phyloP scores from a whole-genome alignment of 2,329 filamentous ascomycete species.

The Alternaria solani region DNA sequence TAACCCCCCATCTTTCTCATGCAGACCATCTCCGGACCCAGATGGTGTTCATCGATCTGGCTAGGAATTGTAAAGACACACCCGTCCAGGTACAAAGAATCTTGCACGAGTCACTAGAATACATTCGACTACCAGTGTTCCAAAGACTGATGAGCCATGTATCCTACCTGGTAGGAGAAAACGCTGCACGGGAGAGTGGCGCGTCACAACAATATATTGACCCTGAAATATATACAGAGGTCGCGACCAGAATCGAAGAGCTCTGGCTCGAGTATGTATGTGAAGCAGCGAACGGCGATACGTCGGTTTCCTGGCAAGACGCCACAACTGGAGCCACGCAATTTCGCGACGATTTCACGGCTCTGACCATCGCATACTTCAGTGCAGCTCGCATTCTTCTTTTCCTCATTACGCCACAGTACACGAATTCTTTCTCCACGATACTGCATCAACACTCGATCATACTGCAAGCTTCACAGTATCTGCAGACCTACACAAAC shows the following conservation, averaged over 20 bases:
- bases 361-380: conserved; percentile 37
- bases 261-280: conserved; percentile 33
- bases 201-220: neutral
- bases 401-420: conserved; percentile 18
- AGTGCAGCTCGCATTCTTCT: conserved; percentile 30
- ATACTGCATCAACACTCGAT: conserved; percentile 16
- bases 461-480: conserved; percentile 34
- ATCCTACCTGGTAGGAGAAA: conserved; percentile 27
- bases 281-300: conserved; percentile 9
- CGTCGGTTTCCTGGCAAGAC: conserved; percentile 13
- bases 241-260: conserved; percentile 23
- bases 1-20: neutral
- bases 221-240: neutral
- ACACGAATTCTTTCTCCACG: conserved; percentile 12
- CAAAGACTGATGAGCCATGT: conserved; percentile 36
- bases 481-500: conserved; percentile 28
- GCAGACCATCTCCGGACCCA: conserved; percentile 38
- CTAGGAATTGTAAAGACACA: conserved; percentile 3
- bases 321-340: conserved; percentile 2
- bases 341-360: conserved; percentile 37
- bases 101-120: conserved; percentile 30
- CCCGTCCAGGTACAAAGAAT: conserved; percentile 24
- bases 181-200: conserved; percentile 12
- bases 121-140: conserved; percentile 33
- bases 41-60: conserved; percentile 34